Evolutionary conservation across 1,284 basidiomycete species (phyloP).

Genomic region (Marasmius oreades): DNA sequence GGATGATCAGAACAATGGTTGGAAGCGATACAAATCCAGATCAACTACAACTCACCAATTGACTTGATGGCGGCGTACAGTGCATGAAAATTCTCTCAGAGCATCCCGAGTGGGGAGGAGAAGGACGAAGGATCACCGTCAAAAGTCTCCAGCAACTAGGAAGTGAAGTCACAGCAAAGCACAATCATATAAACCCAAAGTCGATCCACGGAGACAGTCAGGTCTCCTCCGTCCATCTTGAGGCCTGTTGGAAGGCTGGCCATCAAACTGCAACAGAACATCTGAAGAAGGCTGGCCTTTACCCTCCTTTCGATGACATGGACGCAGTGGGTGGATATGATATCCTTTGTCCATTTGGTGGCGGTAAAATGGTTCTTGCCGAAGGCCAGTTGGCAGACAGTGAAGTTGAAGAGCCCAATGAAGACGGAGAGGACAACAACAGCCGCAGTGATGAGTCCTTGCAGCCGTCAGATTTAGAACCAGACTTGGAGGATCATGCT

Average conservation of each 20-base stretch:
- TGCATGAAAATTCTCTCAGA: constrained; percentile 28
- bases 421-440: neutral
- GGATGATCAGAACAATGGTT: constrained; percentile 30
- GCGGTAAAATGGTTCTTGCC: neutral
- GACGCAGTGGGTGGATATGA: constrained; percentile 2
- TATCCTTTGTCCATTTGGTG: constrained; percentile 7
- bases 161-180: neutral
- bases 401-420: neutral
- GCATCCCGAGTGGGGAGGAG: constrained; percentile 34
- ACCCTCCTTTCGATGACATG: constrained; percentile 2
- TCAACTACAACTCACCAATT: constrained; percentile 24
- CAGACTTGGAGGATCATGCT: neutral
- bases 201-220: neutral
- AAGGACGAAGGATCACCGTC: constrained; percentile 22
- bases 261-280: neutral
- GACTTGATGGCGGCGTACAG: constrained; percentile 27
- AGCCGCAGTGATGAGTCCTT: neutral
- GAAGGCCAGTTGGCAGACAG: neutral
- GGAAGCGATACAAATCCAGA: constrained; percentile 32
- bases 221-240: neutral
- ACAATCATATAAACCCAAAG: neutral
- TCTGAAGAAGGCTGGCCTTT: neutral
- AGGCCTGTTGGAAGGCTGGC: neutral
- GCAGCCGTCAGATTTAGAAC: neutral
- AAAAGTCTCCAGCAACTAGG: neutral